Evolutionary conservation across 345 rosid genomes (phyloP).

Genomic region (Salix purpurea): DNA sequence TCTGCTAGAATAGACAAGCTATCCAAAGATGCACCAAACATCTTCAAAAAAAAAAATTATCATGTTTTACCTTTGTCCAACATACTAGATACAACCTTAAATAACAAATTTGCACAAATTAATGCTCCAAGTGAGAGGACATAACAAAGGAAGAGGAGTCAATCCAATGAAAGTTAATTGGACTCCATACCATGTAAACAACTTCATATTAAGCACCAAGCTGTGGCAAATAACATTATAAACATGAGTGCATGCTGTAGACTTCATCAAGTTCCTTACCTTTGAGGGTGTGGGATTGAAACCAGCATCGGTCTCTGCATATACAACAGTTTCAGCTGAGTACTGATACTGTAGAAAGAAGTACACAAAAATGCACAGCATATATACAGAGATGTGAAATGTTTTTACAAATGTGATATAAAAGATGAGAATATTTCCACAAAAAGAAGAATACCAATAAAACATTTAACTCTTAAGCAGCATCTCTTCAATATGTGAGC

Average conservation of each 20-base stretch:
- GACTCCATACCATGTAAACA: background rate
- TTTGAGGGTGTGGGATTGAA: constrained; percentile 67
- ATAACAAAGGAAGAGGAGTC: too few relatives aligned
- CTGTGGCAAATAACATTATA: background rate
- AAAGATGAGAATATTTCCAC: background rate
- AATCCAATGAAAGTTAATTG: background rate
- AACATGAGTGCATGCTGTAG: too few relatives aligned
- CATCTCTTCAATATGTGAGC: constrained; percentile 53
- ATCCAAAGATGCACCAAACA: too few relatives aligned
- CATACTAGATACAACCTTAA: too few relatives aligned
- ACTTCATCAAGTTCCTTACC: constrained; percentile 27
- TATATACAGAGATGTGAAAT: background rate
- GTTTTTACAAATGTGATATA: background rate
- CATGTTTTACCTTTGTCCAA: too few relatives aligned
- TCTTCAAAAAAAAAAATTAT: too few relatives aligned
- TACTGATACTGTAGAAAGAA: background rate
- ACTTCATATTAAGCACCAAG: background rate
- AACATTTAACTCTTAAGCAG: constrained; percentile 64
- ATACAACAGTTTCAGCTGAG: constrained; percentile 2
- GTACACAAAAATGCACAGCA: background rate
- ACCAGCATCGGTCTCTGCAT: constrained; percentile 76
- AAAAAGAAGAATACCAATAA: constrained; percentile 42
- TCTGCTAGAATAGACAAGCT: too few relatives aligned
- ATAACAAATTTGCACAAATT: too few relatives aligned
- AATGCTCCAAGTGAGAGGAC: too few relatives aligned